phyloP scores from a whole-genome alignment of 805 yeast species.

The Teunomyces funiuensis region DNA sequence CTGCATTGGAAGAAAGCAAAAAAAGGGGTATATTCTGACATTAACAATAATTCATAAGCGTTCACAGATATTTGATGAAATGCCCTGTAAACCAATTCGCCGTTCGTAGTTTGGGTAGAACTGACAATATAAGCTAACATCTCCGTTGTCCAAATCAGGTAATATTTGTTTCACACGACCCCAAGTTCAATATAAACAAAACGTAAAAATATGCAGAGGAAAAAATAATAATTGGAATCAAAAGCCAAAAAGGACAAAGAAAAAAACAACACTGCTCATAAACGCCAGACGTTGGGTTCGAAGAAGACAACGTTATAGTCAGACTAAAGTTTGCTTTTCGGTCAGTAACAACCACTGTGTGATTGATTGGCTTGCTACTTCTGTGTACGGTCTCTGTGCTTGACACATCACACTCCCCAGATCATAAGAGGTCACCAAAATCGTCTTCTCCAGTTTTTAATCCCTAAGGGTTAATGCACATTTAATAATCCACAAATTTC shows the following conservation, averaged over 20 bases:
- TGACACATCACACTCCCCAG: background rate
- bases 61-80: no score
- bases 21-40: no score
- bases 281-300: constrained; percentile 3
- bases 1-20: no score
- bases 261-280: constrained; percentile 3
- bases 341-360: constrained; percentile 2
- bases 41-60: no score
- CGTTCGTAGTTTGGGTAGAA: no score
- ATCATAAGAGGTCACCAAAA: background rate
- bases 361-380: background rate
- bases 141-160: constrained; percentile 3
- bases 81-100: no score
- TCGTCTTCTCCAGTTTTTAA: constrained; percentile 1
- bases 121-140: constrained; percentile 5
- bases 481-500: background rate
- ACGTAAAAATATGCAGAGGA: constrained; percentile 2
- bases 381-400: background rate
- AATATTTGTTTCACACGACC: background rate
- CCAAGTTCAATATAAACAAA: constrained; percentile 1
- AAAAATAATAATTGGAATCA: constrained; percentile 4
- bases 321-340: constrained; percentile 1
- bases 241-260: constrained; percentile 2
- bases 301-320: constrained; percentile 1
- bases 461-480: constrained; percentile 3